Evolutionary conservation across 805 yeast genomes (phyloP).

Genomic region (Candida sithepensis): DNA sequence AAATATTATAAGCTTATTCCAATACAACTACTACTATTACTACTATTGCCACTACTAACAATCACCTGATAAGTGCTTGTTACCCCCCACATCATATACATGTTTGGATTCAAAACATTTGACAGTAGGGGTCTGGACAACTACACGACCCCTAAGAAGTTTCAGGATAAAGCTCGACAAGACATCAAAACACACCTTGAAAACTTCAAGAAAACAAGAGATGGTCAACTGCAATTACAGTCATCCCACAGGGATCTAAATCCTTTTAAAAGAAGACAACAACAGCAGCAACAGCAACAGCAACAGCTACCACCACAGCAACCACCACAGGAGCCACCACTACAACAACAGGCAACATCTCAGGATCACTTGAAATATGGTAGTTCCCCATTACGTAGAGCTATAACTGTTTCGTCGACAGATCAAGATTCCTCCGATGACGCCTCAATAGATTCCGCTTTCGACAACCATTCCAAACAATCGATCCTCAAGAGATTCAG

Average conservation of each 20-base stretch:
- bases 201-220: slow-evolving; percentile 7
- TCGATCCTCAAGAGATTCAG: slow-evolving; percentile 10
- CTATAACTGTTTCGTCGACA: slow-evolving; percentile 20
- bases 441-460: slow-evolving; percentile 24
- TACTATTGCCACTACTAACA: no score
- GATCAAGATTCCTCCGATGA: slow-evolving; percentile 22
- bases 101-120: slow-evolving; percentile 32
- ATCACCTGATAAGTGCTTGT: no score
- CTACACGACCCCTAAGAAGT: slow-evolving; percentile 30
- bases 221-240: neutral
- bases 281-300: slow-evolving; percentile 4
- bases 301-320: neutral
- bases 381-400: slow-evolving; percentile 30
- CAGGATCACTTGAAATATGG: slow-evolving; percentile 24
- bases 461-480: slow-evolving; percentile 3
- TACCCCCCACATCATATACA: slow-evolving; percentile 4
- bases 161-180: slow-evolving; percentile 30
- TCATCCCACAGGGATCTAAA: neutral
- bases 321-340: slow-evolving; percentile 1
- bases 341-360: neutral
- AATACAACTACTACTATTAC: no score
- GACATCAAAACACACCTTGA: slow-evolving; percentile 28
- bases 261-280: neutral
- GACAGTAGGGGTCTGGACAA: slow-evolving; percentile 23
- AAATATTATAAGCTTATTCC: no score